Evolutionary conservation across 139 green algal genomes (phyloP), one percentile per base, ranked within the genome.

Genomic region (Volvox africanus): DNA sequence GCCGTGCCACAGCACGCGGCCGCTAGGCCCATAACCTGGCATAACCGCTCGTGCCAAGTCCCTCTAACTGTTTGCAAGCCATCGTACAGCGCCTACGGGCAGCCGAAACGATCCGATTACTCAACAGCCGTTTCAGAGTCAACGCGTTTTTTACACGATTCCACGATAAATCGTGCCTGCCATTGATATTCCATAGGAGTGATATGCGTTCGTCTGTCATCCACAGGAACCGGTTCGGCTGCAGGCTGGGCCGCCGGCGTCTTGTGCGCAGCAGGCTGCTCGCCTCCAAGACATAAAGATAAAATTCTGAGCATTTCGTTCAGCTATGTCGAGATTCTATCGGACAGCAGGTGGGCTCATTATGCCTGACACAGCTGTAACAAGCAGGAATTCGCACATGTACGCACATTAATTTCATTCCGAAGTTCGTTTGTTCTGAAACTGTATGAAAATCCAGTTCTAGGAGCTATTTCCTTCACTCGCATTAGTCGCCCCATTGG

Each of bases 81-180:
- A 68, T 89, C 85, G 61, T 82, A 89, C 5, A 89, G 69, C 2
- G 44, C 85, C 85, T 89, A 30, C 14, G 26, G 20, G 26, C 32
- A 55, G 37, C 50, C 19, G 12, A 33, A 33, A 35, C 24, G 3
- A 67, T 73, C 21, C 65, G 65, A 73, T 28, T 24, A 73, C 65
- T 73, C 65, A 73, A 28, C 65, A 73, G 65, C 21, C 65, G 65
- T 24, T 73, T 73, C 24, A 24, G 2, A 73, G 65, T 73, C 65
- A 73, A 73, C 24, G 24, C 65, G 65, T 73, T 28, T 73, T 24
- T 28, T 30, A 9, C 21, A 73, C 6, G 16, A 73, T 28, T 28
- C 50, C 36, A 5, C 2, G 1, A 35, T 18, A 21, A 67, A 36
- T 50, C n/a, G 3, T 61, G 62, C 81, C 81, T 87, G 81, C 81